Evolutionary conservation across 2,329 filamentous ascomycete genomes (phyloP).

Genomic region (Xylaria arbuscula): DNA sequence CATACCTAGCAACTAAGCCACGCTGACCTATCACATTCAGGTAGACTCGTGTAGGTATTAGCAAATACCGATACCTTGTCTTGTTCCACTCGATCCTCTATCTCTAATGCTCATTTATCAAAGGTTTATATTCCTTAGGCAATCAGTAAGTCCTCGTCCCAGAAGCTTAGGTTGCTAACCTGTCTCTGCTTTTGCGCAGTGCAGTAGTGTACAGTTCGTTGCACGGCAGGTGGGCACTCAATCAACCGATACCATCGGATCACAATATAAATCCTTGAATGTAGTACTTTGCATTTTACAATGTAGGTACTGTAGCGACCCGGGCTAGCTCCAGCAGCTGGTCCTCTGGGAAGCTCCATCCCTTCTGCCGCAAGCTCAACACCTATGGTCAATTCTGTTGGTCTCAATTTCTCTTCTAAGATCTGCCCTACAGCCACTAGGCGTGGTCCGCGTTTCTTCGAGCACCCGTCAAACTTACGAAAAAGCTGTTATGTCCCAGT

Average conservation of each 20-base stretch:
- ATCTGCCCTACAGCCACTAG: neutral
- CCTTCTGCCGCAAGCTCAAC: neutral
- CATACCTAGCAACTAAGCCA: too few relatives aligned
- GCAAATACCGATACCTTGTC: too few relatives aligned
- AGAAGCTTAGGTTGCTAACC: too few relatives aligned
- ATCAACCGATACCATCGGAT: too few relatives aligned
- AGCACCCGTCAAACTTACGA: too few relatives aligned
- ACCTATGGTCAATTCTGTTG: neutral
- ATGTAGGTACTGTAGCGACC: neutral
- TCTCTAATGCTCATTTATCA: neutral
- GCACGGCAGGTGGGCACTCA: too few relatives aligned
- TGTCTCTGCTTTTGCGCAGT: neutral
- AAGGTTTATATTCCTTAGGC: neutral
- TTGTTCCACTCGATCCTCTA: neutral
- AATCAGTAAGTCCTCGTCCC: too few relatives aligned
- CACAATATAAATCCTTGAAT: too few relatives aligned
- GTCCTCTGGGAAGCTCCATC: neutral
- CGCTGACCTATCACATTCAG: neutral
- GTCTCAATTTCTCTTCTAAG: neutral
- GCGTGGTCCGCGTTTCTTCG: neutral
- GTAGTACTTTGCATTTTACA: neutral
- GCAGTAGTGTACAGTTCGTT: too few relatives aligned
- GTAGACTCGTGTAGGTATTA: too few relatives aligned
- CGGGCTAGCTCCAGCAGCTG: neutral
- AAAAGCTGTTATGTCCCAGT: too few relatives aligned